phyloP scores from a whole-genome alignment of 1,284 basidiomycete species.

The Heterobasidion irregulare region DNA sequence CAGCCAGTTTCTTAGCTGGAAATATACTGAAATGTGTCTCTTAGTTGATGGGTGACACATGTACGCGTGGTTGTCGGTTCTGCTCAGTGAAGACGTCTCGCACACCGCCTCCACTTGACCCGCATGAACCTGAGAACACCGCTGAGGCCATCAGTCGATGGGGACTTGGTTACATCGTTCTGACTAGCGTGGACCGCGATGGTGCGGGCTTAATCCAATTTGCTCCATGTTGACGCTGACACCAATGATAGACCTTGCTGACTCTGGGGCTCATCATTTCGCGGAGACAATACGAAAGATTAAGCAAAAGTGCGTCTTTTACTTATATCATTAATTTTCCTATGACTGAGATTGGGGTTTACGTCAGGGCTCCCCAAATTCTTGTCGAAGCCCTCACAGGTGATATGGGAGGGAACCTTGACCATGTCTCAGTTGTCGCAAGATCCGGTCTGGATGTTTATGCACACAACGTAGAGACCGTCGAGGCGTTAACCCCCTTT shows the following conservation, averaged over 20 bases:
- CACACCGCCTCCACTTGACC: slow-evolving; percentile 84
- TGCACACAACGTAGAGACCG: slow-evolving; percentile 97
- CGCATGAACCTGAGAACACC: slow-evolving; percentile 97
- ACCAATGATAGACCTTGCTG: slow-evolving; percentile 63
- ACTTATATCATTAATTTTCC: neutral
- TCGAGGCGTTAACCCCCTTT: slow-evolving; percentile 87
- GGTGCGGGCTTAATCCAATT: slow-evolving; percentile 39
- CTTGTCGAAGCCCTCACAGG: slow-evolving; percentile 96
- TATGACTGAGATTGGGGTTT: neutral
- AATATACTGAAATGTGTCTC: neutral
- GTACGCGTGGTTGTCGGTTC: slow-evolving; percentile 96
- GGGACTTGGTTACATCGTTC: slow-evolving; percentile 97
- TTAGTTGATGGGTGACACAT: slow-evolving; percentile 99
- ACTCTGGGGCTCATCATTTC: slow-evolving; percentile 92
- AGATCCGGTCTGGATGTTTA: slow-evolving; percentile 94
- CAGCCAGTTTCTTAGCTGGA: neutral
- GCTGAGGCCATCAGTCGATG: slow-evolving; percentile 97
- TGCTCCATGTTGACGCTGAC: neutral
- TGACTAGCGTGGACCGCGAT: slow-evolving; percentile 96
- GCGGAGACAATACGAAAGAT: slow-evolving; percentile 93
- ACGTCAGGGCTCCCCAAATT: slow-evolving; percentile 79
- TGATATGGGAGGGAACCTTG: slow-evolving; percentile 81
- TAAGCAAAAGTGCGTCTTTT: slow-evolving; percentile 73
- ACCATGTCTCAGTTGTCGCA: slow-evolving; percentile 78
- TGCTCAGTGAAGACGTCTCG: slow-evolving; percentile 96